These are phyloP conservation scores for Chlamydomonas reinhardtii DNA, from an alignment of 163 green algal genomes.

Conservation along the genomic window DNA sequence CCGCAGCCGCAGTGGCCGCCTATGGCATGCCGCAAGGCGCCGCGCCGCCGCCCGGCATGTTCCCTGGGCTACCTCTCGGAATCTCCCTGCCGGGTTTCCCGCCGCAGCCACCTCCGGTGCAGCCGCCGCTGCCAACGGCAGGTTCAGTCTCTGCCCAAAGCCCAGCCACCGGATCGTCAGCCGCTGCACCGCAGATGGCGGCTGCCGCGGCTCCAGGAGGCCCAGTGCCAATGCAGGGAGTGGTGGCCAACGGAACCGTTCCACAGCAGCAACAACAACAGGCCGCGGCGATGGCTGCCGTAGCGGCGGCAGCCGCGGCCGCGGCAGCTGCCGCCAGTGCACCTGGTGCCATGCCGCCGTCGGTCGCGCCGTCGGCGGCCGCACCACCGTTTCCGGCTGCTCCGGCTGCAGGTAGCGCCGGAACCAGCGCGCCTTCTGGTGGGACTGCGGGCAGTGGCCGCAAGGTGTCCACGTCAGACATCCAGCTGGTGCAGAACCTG, in stretches of 20 bases:
- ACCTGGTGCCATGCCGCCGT: neutral
- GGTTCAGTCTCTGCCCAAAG: neutral
- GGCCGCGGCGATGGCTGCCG: too few species aligned
- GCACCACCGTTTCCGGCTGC: neutral
- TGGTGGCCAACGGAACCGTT: too few species aligned
- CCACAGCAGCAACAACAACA: neutral
- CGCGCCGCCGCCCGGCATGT: too few species aligned
- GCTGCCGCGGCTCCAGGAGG: too few species aligned
- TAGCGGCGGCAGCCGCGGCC: neutral
- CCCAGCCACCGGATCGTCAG: neutral
- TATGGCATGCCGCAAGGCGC: too few species aligned
- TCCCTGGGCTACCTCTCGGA: too few species aligned
- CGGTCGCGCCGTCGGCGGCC: neutral
- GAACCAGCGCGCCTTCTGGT: neutral
- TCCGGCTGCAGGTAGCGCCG: too few species aligned
- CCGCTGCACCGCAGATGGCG: too few species aligned
- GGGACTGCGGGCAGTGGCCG: neutral
- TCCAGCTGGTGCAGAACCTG: slow-evolving; percentile 93
- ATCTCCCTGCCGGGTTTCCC: too few species aligned
- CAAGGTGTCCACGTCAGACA: slow-evolving; percentile 66
- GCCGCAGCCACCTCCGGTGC: too few species aligned
- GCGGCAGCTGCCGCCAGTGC: neutral
- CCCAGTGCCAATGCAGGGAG: too few species aligned
- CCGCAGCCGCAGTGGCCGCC: neutral
- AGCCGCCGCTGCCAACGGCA: too few species aligned